phyloP scores from a whole-genome alignment of 306 rosid genomes.

The Sicyos baderoa region DNA sequence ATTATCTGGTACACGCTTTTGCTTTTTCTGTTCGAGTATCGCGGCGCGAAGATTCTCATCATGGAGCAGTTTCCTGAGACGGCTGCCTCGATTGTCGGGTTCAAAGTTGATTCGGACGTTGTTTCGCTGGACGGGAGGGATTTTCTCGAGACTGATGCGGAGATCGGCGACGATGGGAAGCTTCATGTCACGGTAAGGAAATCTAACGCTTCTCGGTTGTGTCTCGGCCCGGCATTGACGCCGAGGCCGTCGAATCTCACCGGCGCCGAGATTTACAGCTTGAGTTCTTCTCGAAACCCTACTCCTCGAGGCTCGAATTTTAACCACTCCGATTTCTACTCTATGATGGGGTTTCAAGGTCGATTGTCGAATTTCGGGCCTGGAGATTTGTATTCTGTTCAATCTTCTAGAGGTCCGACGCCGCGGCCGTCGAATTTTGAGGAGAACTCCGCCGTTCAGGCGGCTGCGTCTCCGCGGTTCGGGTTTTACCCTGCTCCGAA shows the following conservation, averaged over 20 bases:
- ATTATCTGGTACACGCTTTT: conserved; percentile 91
- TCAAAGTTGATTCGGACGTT: conserved; percentile 91
- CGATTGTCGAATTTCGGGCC: conserved; percentile 78
- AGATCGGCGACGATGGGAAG: conserved; percentile 85
- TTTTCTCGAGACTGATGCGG: conserved; percentile 85
- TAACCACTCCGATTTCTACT: conserved; percentile 76
- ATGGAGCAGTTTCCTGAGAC: conserved; percentile 99
- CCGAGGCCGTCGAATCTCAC: conserved; percentile 94
- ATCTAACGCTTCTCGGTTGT: conserved; percentile 70
- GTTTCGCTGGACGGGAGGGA: conserved; percentile 83
- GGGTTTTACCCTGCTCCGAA: conserved; percentile 72
- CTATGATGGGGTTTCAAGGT: conserved; percentile 71
- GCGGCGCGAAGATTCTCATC: conserved; percentile 86
- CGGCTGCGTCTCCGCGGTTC: conserved; percentile 41
- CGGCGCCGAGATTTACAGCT: conserved; percentile 90
- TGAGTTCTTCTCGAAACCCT: conserved; percentile 37
- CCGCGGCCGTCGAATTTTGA: conserved; percentile 88
- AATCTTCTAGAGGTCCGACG: conserved; percentile 74
- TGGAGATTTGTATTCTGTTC: conserved; percentile 65
- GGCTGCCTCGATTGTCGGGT: conserved; percentile 86
- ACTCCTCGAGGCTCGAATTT: conserved; percentile 92
- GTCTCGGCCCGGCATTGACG: conserved; percentile 42
- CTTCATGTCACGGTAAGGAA: conserved; percentile 85
- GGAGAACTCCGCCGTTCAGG: conserved; percentile 40
- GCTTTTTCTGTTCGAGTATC: conserved; percentile 82